Evolutionary conservation across 441 rosid genomes (phyloP), one percentile per base, ranked within the genome.

Genomic region (Cnidoscolus chayamansa): DNA sequence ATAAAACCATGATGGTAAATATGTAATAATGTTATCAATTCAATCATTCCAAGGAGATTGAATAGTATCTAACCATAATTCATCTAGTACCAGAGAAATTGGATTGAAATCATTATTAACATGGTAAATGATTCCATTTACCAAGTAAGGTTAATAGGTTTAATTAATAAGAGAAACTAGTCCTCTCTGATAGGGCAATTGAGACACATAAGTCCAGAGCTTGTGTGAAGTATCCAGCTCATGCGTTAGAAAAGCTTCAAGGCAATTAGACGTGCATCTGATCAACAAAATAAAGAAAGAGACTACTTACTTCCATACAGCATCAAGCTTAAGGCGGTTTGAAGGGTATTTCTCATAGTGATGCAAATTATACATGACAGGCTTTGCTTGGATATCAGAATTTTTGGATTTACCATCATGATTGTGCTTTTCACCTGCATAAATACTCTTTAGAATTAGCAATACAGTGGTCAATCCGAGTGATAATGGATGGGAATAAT

Each of bases 231-330:
- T 17, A 31, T 32, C 47, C 35, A 64, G 45, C 53, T 45, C 67
- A 64, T 64, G 1, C 10, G 10, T 45, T 16, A 8, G 16, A 10
- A 47, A 43, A 59, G n/a, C 63, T 31, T 59, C 43, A 30, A 17
- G n/a, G 43, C 63, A 31, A 10, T 32, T 8, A 10, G 15, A 64
- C 17, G 47, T 31, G 57, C 15, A 50, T 12, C 47, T 13, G 13
- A 32, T 67, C 48, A 51, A 67, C 40, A 51, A 4, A 4, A 51
- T 13, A 12, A 35, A 1, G 59, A 35, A 30, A 51, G 4, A 67
- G 25, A 67, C 30, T 65, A 65, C 70, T 67, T 20, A 67, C 70
- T 16, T 67, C 70, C 70, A 67, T 30, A 11, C 0, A 50, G 70
- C 25, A 8, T 67, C 70, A 50, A 9, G 12, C 19, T 5, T 51